phyloP scores from a whole-genome alignment of 1,284 basidiomycete species.

The Laetiporus sulphureus region DNA sequence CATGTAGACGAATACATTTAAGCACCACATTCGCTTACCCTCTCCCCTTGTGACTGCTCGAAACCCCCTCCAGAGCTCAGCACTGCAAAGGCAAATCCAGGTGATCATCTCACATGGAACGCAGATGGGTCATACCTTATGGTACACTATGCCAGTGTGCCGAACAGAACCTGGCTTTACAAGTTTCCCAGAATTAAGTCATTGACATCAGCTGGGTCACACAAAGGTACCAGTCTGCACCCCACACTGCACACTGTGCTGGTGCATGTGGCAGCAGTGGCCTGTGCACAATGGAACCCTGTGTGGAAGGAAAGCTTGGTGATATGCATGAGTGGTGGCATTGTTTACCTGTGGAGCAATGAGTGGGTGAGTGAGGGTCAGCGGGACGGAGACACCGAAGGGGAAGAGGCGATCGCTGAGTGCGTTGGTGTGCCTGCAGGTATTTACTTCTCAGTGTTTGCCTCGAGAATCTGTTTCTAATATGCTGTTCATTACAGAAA shows the following conservation, averaged over 20 bases:
- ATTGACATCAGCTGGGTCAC: too few relatives aligned
- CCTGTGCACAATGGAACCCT: constrained; percentile 72
- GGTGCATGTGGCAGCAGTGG: constrained; percentile 52
- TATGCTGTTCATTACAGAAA: constrained; percentile 32
- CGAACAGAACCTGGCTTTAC: constrained; percentile 39
- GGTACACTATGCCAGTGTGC: constrained; percentile 60
- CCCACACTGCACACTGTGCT: constrained; percentile 62
- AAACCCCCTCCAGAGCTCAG: constrained; percentile 30
- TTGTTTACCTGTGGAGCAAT: constrained; percentile 77
- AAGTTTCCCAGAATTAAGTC: constrained; percentile 18
- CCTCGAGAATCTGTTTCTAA: neutral
- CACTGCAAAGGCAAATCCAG: constrained; percentile 29
- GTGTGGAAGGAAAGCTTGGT: constrained; percentile 60
- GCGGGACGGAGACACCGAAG: constrained; percentile 38
- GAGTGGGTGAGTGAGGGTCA: constrained; percentile 66
- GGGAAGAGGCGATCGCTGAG: constrained; percentile 61
- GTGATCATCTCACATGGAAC: constrained; percentile 73
- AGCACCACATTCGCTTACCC: constrained; percentile 44
- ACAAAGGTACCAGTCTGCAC: constrained; percentile 30
- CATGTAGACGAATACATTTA: constrained; percentile 61
- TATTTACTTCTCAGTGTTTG: constrained; percentile 37
- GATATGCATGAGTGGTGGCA: constrained; percentile 59
- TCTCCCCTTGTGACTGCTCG: constrained; percentile 42
- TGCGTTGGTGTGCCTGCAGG: constrained; percentile 76
- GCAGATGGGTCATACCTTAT: constrained; percentile 64